A percentile compares a stretch with the other conserved stretches of the same genome.
Conservation (phyloP, 495 filamentous ascomycete species). For the Aspergillus olivimuriae region DNA sequence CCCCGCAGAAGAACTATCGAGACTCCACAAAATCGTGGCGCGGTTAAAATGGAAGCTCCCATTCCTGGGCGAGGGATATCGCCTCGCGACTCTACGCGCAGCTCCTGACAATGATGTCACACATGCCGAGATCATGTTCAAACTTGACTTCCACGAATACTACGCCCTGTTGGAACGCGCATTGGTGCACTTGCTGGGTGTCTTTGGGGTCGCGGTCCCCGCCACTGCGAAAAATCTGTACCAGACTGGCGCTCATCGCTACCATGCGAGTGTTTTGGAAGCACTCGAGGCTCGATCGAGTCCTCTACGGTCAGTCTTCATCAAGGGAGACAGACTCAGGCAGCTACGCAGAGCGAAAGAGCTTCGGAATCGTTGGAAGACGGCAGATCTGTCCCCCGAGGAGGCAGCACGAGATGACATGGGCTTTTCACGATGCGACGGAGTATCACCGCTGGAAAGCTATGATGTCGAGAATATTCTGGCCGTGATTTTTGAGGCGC, state of each 20-base stretch:
- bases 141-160: constrained; percentile 65
- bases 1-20: constrained; percentile 40
- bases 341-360: constrained; percentile 57
- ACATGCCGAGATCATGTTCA: constrained; percentile 58
- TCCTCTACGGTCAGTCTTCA: constrained; percentile 47
- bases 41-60: constrained; percentile 56
- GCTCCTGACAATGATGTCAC: constrained; percentile 13
- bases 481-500: constrained; percentile 28
- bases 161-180: constrained; percentile 61
- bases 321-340: constrained; percentile 34
- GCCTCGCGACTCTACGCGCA: constrained; percentile 31
- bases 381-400: constrained; percentile 38
- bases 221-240: constrained; percentile 4
- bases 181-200: constrained; percentile 52
- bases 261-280: constrained; percentile 58
- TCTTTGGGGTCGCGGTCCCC: constrained; percentile 47
- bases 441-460: constrained; percentile 33
- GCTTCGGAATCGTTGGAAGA: constrained; percentile 62
- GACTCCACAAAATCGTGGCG: constrained; percentile 50
- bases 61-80: constrained; percentile 49
- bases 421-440: not conserved
- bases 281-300: constrained; percentile 43
- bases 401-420: constrained; percentile 14
- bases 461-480: constrained; percentile 54
- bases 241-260: constrained; percentile 36